Base-by-base conservation (phyloP, 1,139 yeast species). In the Spencermartinsiella ligniputridi region DNA sequence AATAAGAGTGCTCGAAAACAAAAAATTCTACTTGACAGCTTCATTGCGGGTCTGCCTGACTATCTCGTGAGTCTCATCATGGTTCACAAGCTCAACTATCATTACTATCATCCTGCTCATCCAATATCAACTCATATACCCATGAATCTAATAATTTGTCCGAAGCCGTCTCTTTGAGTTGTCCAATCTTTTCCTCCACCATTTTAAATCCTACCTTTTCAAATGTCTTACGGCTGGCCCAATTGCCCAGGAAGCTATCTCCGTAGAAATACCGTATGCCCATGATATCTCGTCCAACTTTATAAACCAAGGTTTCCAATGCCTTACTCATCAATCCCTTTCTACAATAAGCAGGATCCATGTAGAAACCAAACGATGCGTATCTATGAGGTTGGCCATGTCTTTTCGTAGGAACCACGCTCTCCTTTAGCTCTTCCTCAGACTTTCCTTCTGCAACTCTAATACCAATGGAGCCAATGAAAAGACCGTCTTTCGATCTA, bases 311-410 rank as follows among this genome's bases (percentile, higher is more conserved):
- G 1, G 46, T 43, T 3, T 36, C 22, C 9, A 55, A 33, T n/a
- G 54, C 55, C 3, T 37, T 37, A 3, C 51, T 34, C 46, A 50
- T 52, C 32, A 55, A 47, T 9, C 58, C 57, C 20, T 45, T 37
- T n/a, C 50, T 45, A 21, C 46, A 43, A 35, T 55, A 53, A 4
- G 42, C 52, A 3, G 58, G 52, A 15, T 39, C 43, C 12, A 55
- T 41, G 49, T 51, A 53, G 44, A 51, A 55, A 11, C 58, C 58
- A 19, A 55, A 45, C 2, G 44, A 22, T 3, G 52, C 55, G 29
- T 24, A 46, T 15, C 15, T 6, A n/a, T 27, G 32, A 11, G 8
- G 33, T 29, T 3, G 16, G 33, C 12, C 37, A 40, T 12, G 39
- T 29, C 9, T 29, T 20, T 6, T 47, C 48, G 13, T 44, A 39